These are phyloP conservation scores for Thelonectria blattea DNA, from an alignment of 2,329 filamentous ascomycete genomes.

Conservation along the genomic window DNA sequence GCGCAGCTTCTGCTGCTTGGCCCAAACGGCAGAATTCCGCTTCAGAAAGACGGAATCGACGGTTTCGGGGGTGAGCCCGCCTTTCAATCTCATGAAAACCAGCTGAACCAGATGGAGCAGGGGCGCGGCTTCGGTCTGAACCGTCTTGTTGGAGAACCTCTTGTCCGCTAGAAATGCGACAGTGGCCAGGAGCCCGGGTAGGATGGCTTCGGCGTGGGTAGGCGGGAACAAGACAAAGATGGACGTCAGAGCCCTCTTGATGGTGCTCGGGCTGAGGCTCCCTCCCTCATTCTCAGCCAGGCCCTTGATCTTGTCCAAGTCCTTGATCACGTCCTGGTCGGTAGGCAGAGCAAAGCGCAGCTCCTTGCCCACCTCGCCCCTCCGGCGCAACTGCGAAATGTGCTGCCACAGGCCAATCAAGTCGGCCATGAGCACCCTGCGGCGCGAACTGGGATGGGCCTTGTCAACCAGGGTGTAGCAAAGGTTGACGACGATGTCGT, in stretches of 20 bases:
- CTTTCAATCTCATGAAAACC: constrained; percentile 27
- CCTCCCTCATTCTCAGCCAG: neutral
- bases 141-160: constrained; percentile 20
- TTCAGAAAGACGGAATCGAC: constrained; percentile 29
- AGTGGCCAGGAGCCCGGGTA: constrained; percentile 44
- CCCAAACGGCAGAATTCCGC: constrained; percentile 22
- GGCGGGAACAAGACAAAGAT: constrained; percentile 42
- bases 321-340: constrained; percentile 36
- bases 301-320: constrained; percentile 15
- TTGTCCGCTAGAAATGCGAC: constrained; percentile 41
- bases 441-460: constrained; percentile 21
- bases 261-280: constrained; percentile 17
- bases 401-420: constrained; percentile 47
- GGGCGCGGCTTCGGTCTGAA: constrained; percentile 35
- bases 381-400: constrained; percentile 43
- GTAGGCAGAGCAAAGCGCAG: constrained; percentile 42
- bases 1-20: constrained; percentile 31
- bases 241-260: constrained; percentile 36
- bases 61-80: constrained; percentile 24
- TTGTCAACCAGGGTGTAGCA: constrained; percentile 36
- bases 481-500: constrained; percentile 42
- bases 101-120: constrained; percentile 38
- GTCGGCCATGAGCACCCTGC: constrained; percentile 36
- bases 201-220: constrained; percentile 32
- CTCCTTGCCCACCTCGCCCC: constrained; percentile 29